These are phyloP conservation scores for Diplodia seriata DNA, from an alignment of 2,329 filamentous ascomycete genomes.

Conservation along the genomic window DNA sequence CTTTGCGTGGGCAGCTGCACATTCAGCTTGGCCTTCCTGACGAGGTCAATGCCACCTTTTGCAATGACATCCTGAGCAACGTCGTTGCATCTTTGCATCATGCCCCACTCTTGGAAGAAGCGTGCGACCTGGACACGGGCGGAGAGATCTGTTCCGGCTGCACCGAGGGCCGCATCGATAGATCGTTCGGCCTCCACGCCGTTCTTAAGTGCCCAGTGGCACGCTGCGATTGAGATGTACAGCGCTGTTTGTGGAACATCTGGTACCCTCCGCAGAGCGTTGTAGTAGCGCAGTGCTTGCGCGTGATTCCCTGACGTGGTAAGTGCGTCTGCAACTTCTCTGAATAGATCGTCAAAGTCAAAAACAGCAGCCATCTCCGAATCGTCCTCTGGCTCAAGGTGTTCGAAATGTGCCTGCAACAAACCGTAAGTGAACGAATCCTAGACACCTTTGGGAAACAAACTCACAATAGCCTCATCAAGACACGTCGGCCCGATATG, in stretches of 20 bases:
- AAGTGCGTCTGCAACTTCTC: conserved; percentile 70
- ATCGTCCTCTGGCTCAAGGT: conserved; percentile 70
- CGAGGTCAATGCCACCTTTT: conserved; percentile 57
- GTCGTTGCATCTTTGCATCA: conserved; percentile 60
- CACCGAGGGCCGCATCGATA: conserved; percentile 75
- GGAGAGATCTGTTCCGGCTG: conserved; percentile 74
- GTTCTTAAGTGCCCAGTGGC: conserved; percentile 70
- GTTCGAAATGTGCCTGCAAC: conserved; percentile 56
- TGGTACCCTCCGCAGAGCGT: conserved; percentile 56
- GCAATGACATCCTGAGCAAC: conserved; percentile 72
- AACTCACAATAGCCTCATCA: conserved; percentile 75
- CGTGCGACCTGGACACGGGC: conserved; percentile 81
- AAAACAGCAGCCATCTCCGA: conserved; percentile 60
- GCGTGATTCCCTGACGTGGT: conserved; percentile 58
- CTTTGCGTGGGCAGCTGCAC: conserved; percentile 26
- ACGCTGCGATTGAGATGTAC: conserved; percentile 53
- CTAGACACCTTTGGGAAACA: background rate
- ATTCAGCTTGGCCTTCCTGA: conserved; percentile 53
- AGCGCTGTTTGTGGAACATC: conserved; percentile 55
- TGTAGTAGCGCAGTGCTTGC: conserved; percentile 66
- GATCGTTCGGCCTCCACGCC: conserved; percentile 76
- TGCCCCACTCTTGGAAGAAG: conserved; percentile 74
- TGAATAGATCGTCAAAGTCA: conserved; percentile 80
- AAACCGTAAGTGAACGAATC: background rate
- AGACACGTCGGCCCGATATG: conserved; percentile 67